Conservation (phyloP, 306 rosid genomes). For the Vachellia pachyceras region DNA sequence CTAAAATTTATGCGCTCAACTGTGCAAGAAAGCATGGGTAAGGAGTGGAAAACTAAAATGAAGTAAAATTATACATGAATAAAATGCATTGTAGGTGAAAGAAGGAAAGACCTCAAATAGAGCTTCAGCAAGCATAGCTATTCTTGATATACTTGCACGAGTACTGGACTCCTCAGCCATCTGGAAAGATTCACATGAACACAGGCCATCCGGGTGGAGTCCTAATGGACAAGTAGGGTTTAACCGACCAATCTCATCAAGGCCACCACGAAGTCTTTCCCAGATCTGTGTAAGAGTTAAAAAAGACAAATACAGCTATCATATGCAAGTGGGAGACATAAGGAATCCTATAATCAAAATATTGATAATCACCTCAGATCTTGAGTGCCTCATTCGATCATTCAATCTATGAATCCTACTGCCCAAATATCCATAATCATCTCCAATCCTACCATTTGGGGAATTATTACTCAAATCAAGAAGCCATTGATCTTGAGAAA, state of each 20-base stretch:
- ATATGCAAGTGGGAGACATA: constrained; percentile 24
- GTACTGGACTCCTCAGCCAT: constrained; percentile 77
- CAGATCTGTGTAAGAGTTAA: constrained; percentile 61
- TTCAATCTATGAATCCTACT: constrained; percentile 70
- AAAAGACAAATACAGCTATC: constrained; percentile 36
- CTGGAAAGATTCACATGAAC: constrained; percentile 78
- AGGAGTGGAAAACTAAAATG: constrained; percentile 16
- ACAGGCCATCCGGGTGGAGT: constrained; percentile 82
- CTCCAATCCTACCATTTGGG: constrained; percentile 62
- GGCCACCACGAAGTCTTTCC: constrained; percentile 94
- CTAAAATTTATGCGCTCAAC: background rate
- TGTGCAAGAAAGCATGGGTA: constrained; percentile 25
- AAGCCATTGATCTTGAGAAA: constrained; percentile 88
- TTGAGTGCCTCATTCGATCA: constrained; percentile 70
- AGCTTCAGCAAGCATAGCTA: constrained; percentile 97
- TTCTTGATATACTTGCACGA: constrained; percentile 95
- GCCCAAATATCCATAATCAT: constrained; percentile 61
- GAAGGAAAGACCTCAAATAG: constrained; percentile 77
- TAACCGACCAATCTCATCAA: constrained; percentile 68
- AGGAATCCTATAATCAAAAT: constrained; percentile 32
- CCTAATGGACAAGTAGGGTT: constrained; percentile 83
- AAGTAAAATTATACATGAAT: constrained; percentile 26
- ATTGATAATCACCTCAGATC: constrained; percentile 79
- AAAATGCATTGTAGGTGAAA: constrained; percentile 22
- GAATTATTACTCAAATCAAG: constrained; percentile 84